These are phyloP conservation scores for Conticribra guillardii DNA, from an alignment of 108 stramenopile species.

Conservation along the genomic window DNA sequence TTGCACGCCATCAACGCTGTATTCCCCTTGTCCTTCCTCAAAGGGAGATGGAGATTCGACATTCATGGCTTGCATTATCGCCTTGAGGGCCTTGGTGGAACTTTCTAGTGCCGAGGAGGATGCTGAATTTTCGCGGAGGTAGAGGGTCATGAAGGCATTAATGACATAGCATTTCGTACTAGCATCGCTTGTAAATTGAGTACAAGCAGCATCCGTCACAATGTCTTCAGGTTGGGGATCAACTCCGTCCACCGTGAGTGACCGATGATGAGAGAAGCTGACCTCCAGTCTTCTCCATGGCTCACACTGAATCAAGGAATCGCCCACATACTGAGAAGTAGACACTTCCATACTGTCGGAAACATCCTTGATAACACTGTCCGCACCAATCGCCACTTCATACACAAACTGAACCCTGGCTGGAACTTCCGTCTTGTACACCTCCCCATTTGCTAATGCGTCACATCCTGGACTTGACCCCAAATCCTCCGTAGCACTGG, in stretches of 20 bases:
- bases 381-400: not conserved
- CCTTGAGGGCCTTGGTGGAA: constrained; percentile 31
- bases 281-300: not conserved
- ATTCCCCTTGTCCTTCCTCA: constrained; percentile 1
- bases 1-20: constrained; percentile 16
- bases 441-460: constrained; percentile 2
- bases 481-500: not conserved
- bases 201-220: constrained; percentile 10
- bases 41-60: constrained; percentile 25
- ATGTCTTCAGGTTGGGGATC: constrained; percentile 9
- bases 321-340: not conserved
- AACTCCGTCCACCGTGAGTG: constrained; percentile 12
- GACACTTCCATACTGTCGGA: not conserved
- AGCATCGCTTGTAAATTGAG: constrained; percentile 9
- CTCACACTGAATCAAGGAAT: constrained; percentile 9
- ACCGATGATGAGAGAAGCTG: not conserved
- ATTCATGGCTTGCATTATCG: constrained; percentile 29
- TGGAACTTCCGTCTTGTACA: constrained; percentile 3
- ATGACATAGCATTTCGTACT: constrained; percentile 19
- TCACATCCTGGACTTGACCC: constrained; percentile 16
- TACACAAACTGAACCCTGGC: constrained; percentile 3
- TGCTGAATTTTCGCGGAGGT: constrained; percentile 35
- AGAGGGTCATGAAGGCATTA: constrained; percentile 33
- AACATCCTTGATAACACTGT: not conserved
- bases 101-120: constrained; percentile 9